A percentile compares a stretch with the other conserved stretches of the same genome.
phyloP scores from a whole-genome alignment of 2,329 filamentous ascomycete species.

The Metarhizium rileyi region DNA sequence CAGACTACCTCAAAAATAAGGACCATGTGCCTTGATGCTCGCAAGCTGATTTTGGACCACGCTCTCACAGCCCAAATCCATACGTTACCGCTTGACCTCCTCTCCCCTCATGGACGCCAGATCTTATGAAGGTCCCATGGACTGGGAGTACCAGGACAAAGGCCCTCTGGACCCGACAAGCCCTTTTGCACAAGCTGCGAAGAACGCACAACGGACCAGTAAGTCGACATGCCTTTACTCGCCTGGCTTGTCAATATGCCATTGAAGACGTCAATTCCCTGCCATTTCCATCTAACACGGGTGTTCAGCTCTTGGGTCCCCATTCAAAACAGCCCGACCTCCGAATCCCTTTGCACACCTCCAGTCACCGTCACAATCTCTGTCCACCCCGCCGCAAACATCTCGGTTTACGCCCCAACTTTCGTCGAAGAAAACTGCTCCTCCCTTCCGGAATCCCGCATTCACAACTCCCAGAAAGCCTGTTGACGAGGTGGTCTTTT shows the following conservation, averaged over 20 bases:
- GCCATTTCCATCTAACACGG: slow-evolving; percentile 11
- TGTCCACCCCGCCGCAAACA: slow-evolving; percentile 29
- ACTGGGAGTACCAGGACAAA: slow-evolving; percentile 53
- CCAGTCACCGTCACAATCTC: slow-evolving; percentile 31
- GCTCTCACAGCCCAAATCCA: not conserved
- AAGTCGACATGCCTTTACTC: slow-evolving; percentile 13
- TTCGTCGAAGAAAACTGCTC: slow-evolving; percentile 31
- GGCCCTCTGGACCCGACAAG: slow-evolving; percentile 51
- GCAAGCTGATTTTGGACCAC: not conserved
- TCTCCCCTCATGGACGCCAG: slow-evolving; percentile 37
- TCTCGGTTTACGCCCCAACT: slow-evolving; percentile 37
- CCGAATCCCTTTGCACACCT: slow-evolving; percentile 26
- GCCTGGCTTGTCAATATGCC: not conserved
- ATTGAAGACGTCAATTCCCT: not conserved
- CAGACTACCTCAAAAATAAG: slow-evolving; percentile 2
- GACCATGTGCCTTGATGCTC: not conserved
- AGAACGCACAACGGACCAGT: slow-evolving; percentile 32
- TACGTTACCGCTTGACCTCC: not conserved
- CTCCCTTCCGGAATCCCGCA: slow-evolving; percentile 52
- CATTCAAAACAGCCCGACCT: slow-evolving; percentile 24
- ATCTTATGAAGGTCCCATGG: slow-evolving; percentile 53
- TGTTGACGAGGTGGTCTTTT: slow-evolving; percentile 41
- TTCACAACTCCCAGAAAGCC: slow-evolving; percentile 55
- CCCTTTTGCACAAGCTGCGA: slow-evolving; percentile 47
- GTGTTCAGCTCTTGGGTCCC: slow-evolving; percentile 27